Evolutionary conservation across 1,139 yeast species (phyloP).

Genomic region (Kluyveromyces marxianus): DNA sequence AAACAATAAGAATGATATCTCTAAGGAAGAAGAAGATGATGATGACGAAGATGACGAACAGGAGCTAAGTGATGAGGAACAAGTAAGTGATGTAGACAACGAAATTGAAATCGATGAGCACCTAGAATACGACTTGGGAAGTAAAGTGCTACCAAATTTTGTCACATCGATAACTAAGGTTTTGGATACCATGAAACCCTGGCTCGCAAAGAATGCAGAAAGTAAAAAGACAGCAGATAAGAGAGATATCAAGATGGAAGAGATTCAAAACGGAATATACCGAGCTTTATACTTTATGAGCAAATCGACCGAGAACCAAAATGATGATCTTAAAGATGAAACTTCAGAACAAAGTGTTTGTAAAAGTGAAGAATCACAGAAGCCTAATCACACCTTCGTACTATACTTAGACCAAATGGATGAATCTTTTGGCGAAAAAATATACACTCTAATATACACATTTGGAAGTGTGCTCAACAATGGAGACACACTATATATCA

Average conservation of each 20-base stretch:
- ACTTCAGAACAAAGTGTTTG: too few species aligned
- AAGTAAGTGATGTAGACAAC: slow-evolving; percentile 32
- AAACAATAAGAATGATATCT: slow-evolving; percentile 26
- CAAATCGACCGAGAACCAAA: background rate
- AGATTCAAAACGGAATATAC: slow-evolving; percentile 22
- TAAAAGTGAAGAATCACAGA: background rate
- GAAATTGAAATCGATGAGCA: slow-evolving; percentile 33
- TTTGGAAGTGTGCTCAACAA: slow-evolving; percentile 81
- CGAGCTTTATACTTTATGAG: slow-evolving; percentile 17
- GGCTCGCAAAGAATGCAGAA: slow-evolving; percentile 18
- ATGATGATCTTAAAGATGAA: too few species aligned
- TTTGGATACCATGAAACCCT: slow-evolving; percentile 21
- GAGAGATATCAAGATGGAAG: slow-evolving; percentile 10
- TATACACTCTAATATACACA: slow-evolving; percentile 81
- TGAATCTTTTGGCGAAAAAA: slow-evolving; percentile 45
- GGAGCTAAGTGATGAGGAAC: slow-evolving; percentile 32
- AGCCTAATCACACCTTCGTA: slow-evolving; percentile 41
- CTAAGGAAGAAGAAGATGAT: slow-evolving; percentile 41
- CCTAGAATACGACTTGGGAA: slow-evolving; percentile 28
- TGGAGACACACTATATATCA: slow-evolving; percentile 73
- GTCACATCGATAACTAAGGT: slow-evolving; percentile 24
- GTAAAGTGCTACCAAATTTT: slow-evolving; percentile 29
- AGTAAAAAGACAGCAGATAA: slow-evolving; percentile 4
- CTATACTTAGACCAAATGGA: slow-evolving; percentile 79
- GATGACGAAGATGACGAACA: slow-evolving; percentile 34